phyloP scores from a whole-genome alignment of 202 grass and related monocot species.

The Hordeum pubiflorum region DNA sequence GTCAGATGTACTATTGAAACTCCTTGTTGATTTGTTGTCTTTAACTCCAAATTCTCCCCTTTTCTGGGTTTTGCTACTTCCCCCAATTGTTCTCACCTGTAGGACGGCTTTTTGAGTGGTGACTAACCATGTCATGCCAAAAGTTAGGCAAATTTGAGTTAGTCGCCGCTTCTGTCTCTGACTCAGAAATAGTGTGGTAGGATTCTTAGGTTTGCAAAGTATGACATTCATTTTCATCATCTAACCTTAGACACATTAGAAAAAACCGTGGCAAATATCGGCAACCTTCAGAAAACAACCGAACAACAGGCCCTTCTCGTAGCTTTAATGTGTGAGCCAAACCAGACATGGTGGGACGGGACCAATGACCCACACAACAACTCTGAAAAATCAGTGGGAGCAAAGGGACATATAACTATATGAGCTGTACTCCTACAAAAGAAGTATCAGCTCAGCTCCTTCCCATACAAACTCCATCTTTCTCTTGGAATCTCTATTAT shows the following conservation, averaged over 20 bases:
- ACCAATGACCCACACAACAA: not conserved
- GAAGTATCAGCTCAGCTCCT: not conserved
- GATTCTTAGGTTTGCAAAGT: not conserved
- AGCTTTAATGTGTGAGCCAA: not conserved
- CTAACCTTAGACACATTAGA: not conserved
- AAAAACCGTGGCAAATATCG: not conserved
- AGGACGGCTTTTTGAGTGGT: not conserved
- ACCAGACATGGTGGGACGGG: not conserved
- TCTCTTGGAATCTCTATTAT: not conserved
- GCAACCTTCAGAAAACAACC: not conserved
- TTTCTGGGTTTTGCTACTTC: not conserved
- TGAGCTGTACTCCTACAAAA: not conserved
- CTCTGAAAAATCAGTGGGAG: not conserved
- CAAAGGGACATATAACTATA: not conserved
- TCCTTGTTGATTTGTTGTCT: not conserved
- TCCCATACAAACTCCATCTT: not conserved
- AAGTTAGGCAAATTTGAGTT: not conserved
- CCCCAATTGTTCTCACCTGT: not conserved
- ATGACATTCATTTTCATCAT: not conserved
- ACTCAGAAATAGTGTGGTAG: not conserved
- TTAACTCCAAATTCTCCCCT: not conserved
- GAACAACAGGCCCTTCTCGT: not conserved
- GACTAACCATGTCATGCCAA: not conserved
- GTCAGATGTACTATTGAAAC: constrained; percentile 10
- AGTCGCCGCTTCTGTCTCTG: not conserved